These are phyloP conservation scores for Suhomyces kunorum DNA, from an alignment of 1,139 yeast genomes.

Conservation along the genomic window DNA sequence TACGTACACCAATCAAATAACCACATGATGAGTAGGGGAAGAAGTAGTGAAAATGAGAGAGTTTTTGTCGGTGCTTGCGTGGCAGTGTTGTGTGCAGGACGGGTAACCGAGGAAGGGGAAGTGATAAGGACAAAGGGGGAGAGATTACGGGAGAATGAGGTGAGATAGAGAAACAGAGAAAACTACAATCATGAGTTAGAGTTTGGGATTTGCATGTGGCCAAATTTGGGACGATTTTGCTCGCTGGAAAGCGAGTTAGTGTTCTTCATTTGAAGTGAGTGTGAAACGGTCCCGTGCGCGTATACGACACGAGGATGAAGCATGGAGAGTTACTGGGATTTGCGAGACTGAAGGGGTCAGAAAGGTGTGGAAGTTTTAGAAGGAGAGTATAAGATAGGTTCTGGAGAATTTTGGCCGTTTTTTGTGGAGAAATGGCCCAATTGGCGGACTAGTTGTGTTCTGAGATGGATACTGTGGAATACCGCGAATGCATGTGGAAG, in stretches of 20 bases:
- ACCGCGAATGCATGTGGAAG: too few species aligned
- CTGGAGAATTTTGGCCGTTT: too few species aligned
- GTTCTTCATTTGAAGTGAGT: background rate
- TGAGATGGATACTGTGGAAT: too few species aligned
- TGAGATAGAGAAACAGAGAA: too few species aligned
- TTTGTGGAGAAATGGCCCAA: too few species aligned
- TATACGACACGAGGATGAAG: background rate
- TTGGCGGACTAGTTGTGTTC: too few species aligned
- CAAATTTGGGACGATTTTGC: background rate
- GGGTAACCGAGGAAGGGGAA: background rate
- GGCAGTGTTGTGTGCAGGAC: conserved; percentile 12
- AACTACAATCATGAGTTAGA: too few species aligned
- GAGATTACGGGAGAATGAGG: background rate
- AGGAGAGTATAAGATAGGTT: too few species aligned
- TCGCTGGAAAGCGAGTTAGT: background rate
- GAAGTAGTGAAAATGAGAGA: conserved; percentile 4
- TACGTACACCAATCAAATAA: conserved; percentile 49
- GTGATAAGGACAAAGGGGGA: background rate
- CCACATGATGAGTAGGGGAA: conserved; percentile 30
- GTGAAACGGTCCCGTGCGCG: background rate
- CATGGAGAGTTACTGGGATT: too few species aligned
- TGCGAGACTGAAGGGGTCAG: too few species aligned
- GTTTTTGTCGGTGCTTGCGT: conserved; percentile 11
- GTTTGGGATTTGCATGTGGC: background rate
- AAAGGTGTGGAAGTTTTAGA: too few species aligned